Base-by-base conservation (phyloP, 83 land plant species). In the Thuja plicata region DNA sequence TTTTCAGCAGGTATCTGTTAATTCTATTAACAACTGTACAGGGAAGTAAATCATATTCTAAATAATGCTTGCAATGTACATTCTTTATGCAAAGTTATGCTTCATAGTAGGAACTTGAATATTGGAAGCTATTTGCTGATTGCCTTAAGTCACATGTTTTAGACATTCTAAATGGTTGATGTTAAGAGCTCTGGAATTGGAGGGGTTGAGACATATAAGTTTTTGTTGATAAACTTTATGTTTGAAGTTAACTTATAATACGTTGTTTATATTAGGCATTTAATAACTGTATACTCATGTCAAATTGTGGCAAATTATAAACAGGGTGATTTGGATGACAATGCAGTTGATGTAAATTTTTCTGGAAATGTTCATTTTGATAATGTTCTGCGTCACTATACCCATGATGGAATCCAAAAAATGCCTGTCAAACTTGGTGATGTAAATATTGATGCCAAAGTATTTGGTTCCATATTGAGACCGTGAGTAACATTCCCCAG, bases 271-370 rank as follows among this genome's bases (percentile, higher is more conserved):
- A 78, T 38, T 16, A 78, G 43, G 21, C 24, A 38, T 78, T 40
- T 40, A 43, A 46, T 27, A 21, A 24, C 48, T 43, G 16, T 41
- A 8, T 13, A 83, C 34, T 43, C 48, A n/a, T 46, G 30, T n/a
- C 27, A 83, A 83, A 46, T 83, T 83, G 46, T 77, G 85, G 87
- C 37, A 30, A 77, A 82, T 43, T 37, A 71, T 66, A 50, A 16
- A 83, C 93, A 98, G 99, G 99, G 96, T 85, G 99, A 98, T 87
- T 87, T 90, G 40, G 98, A 98, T 89, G 96, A 98, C 71, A 77
- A 93, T 83, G 99, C 99, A 78, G 90, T 96, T 79, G 99, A 97
- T 88, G 89, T 98, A 19, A 96, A 97, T 92, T 93, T 96, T 89
- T 97, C 98, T 86, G 99, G 99, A 74, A 94, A 89, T 85, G 88